Evolutionary conservation across 2,329 filamentous ascomycete genomes (phyloP).

Genomic region (Thelonectria discophora): DNA sequence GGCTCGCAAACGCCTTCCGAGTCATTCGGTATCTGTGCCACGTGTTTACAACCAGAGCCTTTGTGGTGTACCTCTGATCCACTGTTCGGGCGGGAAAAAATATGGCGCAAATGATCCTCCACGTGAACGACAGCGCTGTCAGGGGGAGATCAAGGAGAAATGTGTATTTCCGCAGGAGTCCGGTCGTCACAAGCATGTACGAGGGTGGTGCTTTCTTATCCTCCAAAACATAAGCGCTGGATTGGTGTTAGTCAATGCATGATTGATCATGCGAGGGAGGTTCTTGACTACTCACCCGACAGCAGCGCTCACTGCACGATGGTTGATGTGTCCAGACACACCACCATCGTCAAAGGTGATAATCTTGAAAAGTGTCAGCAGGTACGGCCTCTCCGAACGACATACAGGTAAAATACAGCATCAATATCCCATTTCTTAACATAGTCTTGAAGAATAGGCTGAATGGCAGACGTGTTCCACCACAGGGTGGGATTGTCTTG

Average conservation of each 20-base stretch:
- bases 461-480: background rate
- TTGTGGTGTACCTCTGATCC: background rate
- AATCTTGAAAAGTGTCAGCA: background rate
- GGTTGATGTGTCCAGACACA: slow-evolving; percentile 2
- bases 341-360: slow-evolving; percentile 4
- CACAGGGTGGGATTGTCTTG: background rate
- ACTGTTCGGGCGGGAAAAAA: background rate
- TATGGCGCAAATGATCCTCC: background rate
- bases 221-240: background rate
- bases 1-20: background rate
- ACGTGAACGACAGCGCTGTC: background rate
- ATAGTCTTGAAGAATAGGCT: background rate
- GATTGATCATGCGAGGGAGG: background rate
- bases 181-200: background rate
- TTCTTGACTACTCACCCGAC: background rate
- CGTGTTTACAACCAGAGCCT: background rate
- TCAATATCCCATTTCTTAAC: slow-evolving; percentile 1
- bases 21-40: background rate
- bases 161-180: background rate
- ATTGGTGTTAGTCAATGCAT: background rate
- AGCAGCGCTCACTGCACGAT: slow-evolving; percentile 1
- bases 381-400: too few species aligned
- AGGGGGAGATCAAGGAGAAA: slow-evolving; percentile 1
- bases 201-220: background rate
- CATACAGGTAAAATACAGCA: background rate